phyloP scores from a whole-genome alignment of 768 basidiomycete species.

The Vishniacozyma victoriae region DNA sequence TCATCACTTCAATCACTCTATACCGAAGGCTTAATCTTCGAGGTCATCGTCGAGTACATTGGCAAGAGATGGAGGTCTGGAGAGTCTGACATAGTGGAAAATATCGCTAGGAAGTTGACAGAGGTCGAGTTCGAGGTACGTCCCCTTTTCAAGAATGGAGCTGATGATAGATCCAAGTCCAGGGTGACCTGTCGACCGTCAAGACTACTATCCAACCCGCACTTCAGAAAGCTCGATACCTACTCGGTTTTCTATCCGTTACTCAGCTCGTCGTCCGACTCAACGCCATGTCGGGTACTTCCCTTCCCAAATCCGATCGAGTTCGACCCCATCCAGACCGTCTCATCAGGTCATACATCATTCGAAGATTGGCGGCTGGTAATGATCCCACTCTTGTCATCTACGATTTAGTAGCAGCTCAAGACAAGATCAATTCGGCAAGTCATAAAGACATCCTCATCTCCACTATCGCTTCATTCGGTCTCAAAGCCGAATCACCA shows the following conservation, averaged over 20 bases:
- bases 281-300: constrained; percentile 5
- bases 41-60: constrained; percentile 28
- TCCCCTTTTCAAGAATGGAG: background rate
- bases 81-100: constrained; percentile 13
- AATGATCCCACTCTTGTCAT: background rate
- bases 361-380: constrained; percentile 6
- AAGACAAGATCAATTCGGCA: constrained; percentile 1
- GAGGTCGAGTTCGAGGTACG: constrained; percentile 37
- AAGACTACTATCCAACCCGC: constrained; percentile 14
- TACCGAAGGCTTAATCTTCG: constrained; percentile 3
- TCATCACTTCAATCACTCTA: background rate
- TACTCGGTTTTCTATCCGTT: constrained; percentile 23
- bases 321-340: background rate
- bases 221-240: constrained; percentile 24
- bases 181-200: constrained; percentile 4
- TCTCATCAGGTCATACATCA: constrained; percentile 6
- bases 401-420: constrained; percentile 4
- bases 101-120: constrained; percentile 23
- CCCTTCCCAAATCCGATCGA: background rate
- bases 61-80: constrained; percentile 12
- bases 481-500: background rate
- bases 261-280: constrained; percentile 24
- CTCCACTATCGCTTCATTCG: background rate
- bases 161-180: constrained; percentile 16
- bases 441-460: background rate